phyloP scores from a whole-genome alignment of 257 asterid genomes.

The Verbena officinalis region DNA sequence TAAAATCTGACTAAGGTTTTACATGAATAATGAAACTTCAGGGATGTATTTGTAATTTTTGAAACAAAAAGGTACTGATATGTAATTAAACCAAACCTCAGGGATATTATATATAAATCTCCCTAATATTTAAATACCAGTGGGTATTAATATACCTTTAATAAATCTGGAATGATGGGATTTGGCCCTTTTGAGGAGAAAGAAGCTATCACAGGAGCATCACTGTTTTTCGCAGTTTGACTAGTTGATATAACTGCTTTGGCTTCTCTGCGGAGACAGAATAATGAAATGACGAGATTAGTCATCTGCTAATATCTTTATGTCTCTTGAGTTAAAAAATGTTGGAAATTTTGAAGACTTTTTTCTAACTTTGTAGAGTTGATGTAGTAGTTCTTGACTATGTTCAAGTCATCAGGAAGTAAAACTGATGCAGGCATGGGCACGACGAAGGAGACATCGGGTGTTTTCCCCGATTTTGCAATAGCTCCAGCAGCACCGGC shows the following conservation, averaged over 20 bases:
- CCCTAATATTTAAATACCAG: neutral
- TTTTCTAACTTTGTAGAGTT: constrained; percentile 23
- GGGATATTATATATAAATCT: too few relatives aligned
- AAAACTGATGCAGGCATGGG: constrained; percentile 34
- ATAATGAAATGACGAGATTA: neutral
- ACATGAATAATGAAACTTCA: too few relatives aligned
- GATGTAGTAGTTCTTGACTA: constrained; percentile 23
- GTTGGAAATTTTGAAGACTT: neutral
- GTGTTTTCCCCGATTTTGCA: neutral
- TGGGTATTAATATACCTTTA: constrained; percentile 18
- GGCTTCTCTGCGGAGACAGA: constrained; percentile 11
- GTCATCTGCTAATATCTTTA: neutral
- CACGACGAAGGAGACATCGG: constrained; percentile 20
- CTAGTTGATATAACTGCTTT: constrained; percentile 27
- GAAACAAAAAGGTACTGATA: too few relatives aligned
- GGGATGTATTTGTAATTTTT: too few relatives aligned
- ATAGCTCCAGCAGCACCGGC: constrained; percentile 38
- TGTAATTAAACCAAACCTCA: too few relatives aligned
- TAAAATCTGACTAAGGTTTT: too few relatives aligned
- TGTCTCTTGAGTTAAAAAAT: neutral
- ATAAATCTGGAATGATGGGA: constrained; percentile 20
- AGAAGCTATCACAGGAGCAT: constrained; percentile 33
- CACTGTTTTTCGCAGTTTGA: constrained; percentile 24
- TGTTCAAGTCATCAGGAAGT: neutral
- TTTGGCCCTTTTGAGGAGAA: constrained; percentile 38